phyloP scores from a whole-genome alignment of 768 basidiomycete genomes.

The Boletus insuetus region DNA sequence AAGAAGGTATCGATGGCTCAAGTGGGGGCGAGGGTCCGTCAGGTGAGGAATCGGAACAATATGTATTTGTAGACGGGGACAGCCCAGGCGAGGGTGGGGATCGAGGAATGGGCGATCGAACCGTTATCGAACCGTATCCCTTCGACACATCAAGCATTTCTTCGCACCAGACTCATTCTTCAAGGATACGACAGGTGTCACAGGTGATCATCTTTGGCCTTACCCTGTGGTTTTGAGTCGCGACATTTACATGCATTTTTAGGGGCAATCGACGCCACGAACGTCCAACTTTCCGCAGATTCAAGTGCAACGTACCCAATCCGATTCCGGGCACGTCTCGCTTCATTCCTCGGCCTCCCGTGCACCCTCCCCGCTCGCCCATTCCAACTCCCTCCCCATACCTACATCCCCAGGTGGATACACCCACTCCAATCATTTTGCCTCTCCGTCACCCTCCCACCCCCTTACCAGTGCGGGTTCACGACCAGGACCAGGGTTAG shows the following conservation, averaged over 20 bases:
- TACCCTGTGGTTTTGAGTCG: background rate
- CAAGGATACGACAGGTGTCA: constrained; percentile 1
- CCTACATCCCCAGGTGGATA: constrained; percentile 9
- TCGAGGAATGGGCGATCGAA: constrained; percentile 15
- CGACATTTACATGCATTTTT: background rate
- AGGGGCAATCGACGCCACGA: constrained; percentile 20
- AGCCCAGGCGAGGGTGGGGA: constrained; percentile 3
- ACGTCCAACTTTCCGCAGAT: constrained; percentile 21
- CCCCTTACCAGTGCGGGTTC: background rate
- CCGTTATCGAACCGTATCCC: constrained; percentile 20
- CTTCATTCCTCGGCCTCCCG: constrained; percentile 5
- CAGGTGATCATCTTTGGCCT: constrained; percentile 12
- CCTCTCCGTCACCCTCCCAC: constrained; percentile 12
- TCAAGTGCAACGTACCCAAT: constrained; percentile 22
- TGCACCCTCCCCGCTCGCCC: constrained; percentile 24
- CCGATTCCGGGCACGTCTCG: constrained; percentile 15
- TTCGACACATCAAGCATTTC: constrained; percentile 23
- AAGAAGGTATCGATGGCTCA: constrained; percentile 1
- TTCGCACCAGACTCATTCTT: constrained; percentile 18
- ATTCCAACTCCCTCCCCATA: constrained; percentile 23
- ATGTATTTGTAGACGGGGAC: constrained; percentile 25
- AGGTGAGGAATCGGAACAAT: constrained; percentile 22
- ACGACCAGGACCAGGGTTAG: constrained; percentile 3
- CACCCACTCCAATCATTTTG: constrained; percentile 5
- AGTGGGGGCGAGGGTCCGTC: background rate